A percentile compares a stretch with the other conserved stretches of the same genome.
Evolutionary conservation across 2,329 filamentous ascomycete genomes (phyloP).

Genomic region (Mollisiaceae sp.): DNA sequence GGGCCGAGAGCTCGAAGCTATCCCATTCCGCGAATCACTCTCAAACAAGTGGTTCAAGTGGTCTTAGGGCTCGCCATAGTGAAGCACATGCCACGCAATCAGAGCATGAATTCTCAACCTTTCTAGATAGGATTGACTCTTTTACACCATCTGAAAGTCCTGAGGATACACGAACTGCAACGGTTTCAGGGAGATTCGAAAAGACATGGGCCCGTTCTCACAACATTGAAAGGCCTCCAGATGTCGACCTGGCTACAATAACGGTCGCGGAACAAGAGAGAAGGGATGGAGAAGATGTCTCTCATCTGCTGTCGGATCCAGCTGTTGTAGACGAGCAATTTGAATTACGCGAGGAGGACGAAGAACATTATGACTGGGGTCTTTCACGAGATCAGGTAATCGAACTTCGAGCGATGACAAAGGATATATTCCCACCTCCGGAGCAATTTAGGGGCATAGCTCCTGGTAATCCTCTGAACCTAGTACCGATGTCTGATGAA

Average conservation of each 20-base stretch:
- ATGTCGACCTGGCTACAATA: neutral
- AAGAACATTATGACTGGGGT: constrained; percentile 38
- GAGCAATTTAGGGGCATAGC: constrained; percentile 27
- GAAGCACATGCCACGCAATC: constrained; percentile 34
- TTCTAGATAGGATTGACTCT: constrained; percentile 38
- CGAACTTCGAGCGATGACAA: constrained; percentile 36
- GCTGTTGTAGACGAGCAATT: constrained; percentile 32
- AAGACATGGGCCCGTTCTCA: constrained; percentile 34
- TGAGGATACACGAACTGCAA: constrained; percentile 9
- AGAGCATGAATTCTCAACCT: constrained; percentile 40
- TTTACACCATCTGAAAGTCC: constrained; percentile 33
- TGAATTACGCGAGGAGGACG: constrained; percentile 34
- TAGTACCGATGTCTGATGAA: constrained; percentile 28
- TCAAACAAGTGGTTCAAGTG: constrained; percentile 14
- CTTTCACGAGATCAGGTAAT: constrained; percentile 36
- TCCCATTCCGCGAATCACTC: constrained; percentile 16
- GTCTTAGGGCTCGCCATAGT: constrained; percentile 32
- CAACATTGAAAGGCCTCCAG: neutral
- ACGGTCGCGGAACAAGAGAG: constrained; percentile 35
- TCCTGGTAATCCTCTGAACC: constrained; percentile 34
- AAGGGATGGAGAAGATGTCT: constrained; percentile 48
- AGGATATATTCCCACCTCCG: constrained; percentile 32
- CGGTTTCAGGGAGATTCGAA: constrained; percentile 20
- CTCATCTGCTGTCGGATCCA: constrained; percentile 46
- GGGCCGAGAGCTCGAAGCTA: constrained; percentile 33